These are phyloP conservation scores for Fraxinus velutina DNA, from an alignment of 305 asterid species.

Conservation along the genomic window DNA sequence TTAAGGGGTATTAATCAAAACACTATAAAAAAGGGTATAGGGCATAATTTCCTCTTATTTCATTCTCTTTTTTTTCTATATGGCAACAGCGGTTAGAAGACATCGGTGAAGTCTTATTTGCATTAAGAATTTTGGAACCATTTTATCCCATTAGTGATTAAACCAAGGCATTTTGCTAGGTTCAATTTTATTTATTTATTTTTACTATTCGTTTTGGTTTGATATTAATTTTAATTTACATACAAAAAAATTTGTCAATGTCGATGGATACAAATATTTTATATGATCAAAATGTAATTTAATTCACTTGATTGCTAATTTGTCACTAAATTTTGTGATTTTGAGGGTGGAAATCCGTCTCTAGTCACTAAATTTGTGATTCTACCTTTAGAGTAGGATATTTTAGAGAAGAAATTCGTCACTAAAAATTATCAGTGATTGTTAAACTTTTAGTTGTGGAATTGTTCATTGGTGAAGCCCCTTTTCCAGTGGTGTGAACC, in stretches of 20 bases:
- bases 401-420: too few species aligned
- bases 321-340: not conserved
- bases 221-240: not conserved
- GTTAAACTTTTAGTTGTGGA: not conserved
- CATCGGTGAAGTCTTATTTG: not conserved
- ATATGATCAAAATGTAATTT: not conserved
- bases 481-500: not conserved
- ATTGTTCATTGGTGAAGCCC: not conserved
- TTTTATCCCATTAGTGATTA: not conserved
- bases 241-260: not conserved
- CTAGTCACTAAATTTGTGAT: not conserved
- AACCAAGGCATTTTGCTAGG: not conserved
- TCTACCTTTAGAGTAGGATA: not conserved
- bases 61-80: not conserved
- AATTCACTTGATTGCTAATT: not conserved
- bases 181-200: too few species aligned
- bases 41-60: too few species aligned
- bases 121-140: not conserved
- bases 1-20: too few species aligned
- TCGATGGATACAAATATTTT: too few species aligned
- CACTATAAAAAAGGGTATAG: too few species aligned
- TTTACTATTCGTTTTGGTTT: not conserved
- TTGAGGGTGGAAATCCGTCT: not conserved
- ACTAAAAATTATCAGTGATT: not conserved
- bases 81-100: not conserved